phyloP scores from a whole-genome alignment of 164 flowering plant genomes.

The Cinnamomum chago region DNA sequence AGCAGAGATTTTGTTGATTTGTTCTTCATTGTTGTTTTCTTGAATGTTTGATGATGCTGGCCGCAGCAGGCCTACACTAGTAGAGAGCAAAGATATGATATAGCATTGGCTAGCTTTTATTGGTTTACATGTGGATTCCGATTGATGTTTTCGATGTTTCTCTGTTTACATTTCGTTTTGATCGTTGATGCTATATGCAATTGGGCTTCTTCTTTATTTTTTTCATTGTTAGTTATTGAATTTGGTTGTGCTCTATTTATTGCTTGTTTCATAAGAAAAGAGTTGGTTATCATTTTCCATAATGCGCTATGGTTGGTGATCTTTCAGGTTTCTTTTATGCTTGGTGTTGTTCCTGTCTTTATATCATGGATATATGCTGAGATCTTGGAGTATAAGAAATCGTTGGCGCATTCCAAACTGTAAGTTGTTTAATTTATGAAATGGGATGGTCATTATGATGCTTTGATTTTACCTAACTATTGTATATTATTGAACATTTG shows the following conservation, averaged over 20 bases:
- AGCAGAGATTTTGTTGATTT: no score
- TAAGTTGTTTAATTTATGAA: constrained; percentile 31
- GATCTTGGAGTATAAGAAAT: constrained; percentile 57
- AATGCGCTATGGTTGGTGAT: not conserved
- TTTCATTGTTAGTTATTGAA: no score
- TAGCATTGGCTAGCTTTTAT: no score
- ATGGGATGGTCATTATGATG: not conserved
- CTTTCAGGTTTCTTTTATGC: constrained; percentile 78
- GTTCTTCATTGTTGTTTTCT: no score
- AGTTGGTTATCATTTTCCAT: not conserved
- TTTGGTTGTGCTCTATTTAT: no score
- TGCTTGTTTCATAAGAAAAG: not conserved
- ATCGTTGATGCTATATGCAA: no score
- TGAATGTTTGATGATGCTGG: no score
- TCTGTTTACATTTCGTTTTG: not conserved
- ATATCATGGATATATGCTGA: constrained; percentile 93
- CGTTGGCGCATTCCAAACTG: constrained; percentile 67
- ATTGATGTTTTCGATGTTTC: not conserved
- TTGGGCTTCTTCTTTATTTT: not conserved
- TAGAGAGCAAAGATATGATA: no score
- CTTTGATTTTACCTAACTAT: not conserved
- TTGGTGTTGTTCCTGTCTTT: constrained; percentile 69
- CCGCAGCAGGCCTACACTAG: no score
- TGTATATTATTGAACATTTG: not conserved
- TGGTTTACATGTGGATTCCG: no score